Base-by-base conservation (phyloP, 2,329 filamentous ascomycete species). In the Claviceps africana region DNA sequence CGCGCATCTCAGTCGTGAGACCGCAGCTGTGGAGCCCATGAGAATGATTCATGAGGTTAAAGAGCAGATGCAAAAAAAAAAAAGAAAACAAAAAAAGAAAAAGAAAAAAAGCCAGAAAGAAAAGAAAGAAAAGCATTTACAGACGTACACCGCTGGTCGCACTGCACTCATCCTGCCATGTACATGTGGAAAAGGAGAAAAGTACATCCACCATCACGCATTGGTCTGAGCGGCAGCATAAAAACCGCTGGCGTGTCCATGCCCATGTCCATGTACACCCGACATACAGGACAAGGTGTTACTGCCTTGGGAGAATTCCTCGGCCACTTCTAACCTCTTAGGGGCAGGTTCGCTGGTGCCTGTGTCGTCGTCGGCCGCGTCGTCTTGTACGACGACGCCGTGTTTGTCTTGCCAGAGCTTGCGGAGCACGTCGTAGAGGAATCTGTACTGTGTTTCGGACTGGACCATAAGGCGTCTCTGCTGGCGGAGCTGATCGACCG, bases 391-490 rank as follows among this genome's bases (percentile, higher is more conserved):
- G n/a, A 21, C n/a, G 17, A 58, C 25, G 31, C 72, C 72, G 61
- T 85, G 81, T 61, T 76, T 82, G 35, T 86, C 81, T 55, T 81
- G 70, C 82, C 86, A 90, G 51, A 81, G 72, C 64, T 88, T 85
- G 50, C 81, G 78, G 61, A 96, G 67, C 1, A 94, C 87, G 61
- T 89, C 82, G 69, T 98, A 97, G 53, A 98, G 79, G 65, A 97
- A 96, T 39, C 79, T 69, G 61, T 86, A 93, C 65, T 98, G 93
- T 47, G 77, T 66, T 60, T 91, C 86, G 46, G 86, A 84, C 69
- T 97, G 93, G 5, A 98, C 93, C 93, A 98, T 98, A 69, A 84
- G 87, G 72, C 88, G 86, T 19, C 93, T 79, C 72, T 98, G 93
- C 66, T 91, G 81, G 45, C 93, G 79, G 52, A 98, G 75, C 55